phyloP scores from a whole-genome alignment of 257 asterid species.

The Eucommia ulmoides region DNA sequence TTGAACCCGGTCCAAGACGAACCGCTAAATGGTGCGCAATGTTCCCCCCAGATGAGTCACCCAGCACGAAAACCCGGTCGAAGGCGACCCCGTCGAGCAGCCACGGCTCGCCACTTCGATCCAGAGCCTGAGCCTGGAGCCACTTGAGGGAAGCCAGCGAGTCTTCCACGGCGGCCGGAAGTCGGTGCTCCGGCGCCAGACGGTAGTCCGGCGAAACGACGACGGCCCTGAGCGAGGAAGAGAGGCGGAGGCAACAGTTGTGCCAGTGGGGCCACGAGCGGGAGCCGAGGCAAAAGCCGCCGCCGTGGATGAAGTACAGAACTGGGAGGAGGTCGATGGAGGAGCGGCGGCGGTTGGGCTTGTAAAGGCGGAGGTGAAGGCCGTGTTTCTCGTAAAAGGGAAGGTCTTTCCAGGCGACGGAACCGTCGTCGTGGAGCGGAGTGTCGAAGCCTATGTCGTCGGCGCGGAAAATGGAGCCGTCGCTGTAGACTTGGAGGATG shows the following conservation, averaged over 20 bases:
- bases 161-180: constrained; percentile 61
- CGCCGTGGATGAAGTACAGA: constrained; percentile 54
- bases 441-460: constrained; percentile 17
- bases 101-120: constrained; percentile 21
- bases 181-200: constrained; percentile 63
- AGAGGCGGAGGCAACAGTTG: constrained; percentile 59
- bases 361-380: constrained; percentile 19
- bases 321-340: constrained; percentile 28
- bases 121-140: constrained; percentile 40
- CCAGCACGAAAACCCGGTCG: constrained; percentile 43
- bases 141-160: constrained; percentile 34
- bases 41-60: constrained; percentile 89
- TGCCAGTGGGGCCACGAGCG: constrained; percentile 66
- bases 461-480: constrained; percentile 45
- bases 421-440: constrained; percentile 12
- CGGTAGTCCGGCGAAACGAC: constrained; percentile 71
- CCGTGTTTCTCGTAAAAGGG: constrained; percentile 7
- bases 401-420: constrained; percentile 15
- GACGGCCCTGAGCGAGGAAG: constrained; percentile 35
- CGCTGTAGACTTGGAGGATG: constrained; percentile 31
- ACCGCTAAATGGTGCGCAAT: constrained; percentile 83
- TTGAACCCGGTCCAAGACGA: constrained; percentile 48
- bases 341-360: constrained; percentile 3
- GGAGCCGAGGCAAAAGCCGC: constrained; percentile 73
- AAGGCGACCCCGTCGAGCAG: constrained; percentile 30